Percentiles rank a stretch among this genome's conserved stretches.
Evolutionary conservation across 257 asterid genomes (phyloP).

Genomic region (Capsicum chinense): DNA sequence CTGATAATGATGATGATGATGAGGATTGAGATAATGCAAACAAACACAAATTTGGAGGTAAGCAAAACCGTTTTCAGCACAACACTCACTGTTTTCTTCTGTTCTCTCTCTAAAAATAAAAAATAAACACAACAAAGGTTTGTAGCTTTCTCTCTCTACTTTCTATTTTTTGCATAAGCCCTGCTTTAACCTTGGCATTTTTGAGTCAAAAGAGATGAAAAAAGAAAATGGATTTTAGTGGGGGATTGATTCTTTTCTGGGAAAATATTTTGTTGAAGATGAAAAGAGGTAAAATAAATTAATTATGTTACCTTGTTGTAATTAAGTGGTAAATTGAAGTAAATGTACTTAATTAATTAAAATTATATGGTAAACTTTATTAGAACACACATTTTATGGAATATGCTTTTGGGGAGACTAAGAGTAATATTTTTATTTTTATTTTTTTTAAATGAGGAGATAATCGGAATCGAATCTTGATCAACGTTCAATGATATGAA

Average conservation of each 20-base stretch:
- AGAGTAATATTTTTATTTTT: too few relatives aligned
- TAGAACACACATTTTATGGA: not conserved
- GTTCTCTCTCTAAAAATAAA: not conserved
- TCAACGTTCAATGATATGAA: too few relatives aligned
- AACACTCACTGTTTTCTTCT: not conserved
- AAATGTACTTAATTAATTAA: not conserved
- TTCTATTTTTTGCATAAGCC: conserved; percentile 34
- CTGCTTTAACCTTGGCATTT: conserved; percentile 10
- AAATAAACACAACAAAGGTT: conserved; percentile 14
- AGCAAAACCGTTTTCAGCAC: conserved; percentile 28
- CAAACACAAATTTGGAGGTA: conserved; percentile 34
- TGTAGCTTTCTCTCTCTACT: conserved; percentile 28
- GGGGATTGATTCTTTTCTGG: not conserved
- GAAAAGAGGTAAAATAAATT: not conserved
- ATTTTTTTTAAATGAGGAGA: too few relatives aligned
- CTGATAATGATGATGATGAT: conserved; percentile 1
- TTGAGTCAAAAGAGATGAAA: not conserved
- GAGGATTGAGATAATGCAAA: conserved; percentile 18
- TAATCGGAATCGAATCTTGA: too few relatives aligned
- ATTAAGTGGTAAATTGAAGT: not conserved
- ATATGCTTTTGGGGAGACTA: too few relatives aligned
- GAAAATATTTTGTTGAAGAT: too few relatives aligned
- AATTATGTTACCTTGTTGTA: not conserved
- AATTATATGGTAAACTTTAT: not conserved
- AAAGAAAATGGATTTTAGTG: not conserved